Base-by-base conservation (phyloP, 2,329 filamentous ascomycete species). In the Aspergillus ruber region DNA sequence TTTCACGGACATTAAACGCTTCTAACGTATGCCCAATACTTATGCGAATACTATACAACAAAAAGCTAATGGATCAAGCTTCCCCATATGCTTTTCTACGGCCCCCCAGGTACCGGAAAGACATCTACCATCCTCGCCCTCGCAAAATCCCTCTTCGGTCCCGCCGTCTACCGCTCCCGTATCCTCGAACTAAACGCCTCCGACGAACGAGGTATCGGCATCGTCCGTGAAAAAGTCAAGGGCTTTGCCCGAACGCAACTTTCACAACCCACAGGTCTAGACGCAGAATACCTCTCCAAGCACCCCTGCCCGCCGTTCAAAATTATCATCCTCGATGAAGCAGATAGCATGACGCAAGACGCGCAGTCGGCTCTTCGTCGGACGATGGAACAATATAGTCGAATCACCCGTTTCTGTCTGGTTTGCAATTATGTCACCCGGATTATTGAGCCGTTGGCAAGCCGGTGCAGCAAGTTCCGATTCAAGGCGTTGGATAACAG, bases 171-270 rank as follows among this genome's bases (percentile, higher is more conserved):
- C 62, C 90, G 89, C 63, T 83, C 88, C 12, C 86, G 94, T 43
- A 93, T 98, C n/a, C 88, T 98, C 51, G 94, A 98, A 74, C 84
- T 98, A 63, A 99, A 99, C 72, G 94, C 94, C 59, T 98, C 94
- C 33, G 93, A 99, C 72, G 93, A 99, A 74, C 90, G 93, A 56
- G 94, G 94, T 45, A 97, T 99, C 65, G 86, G 83, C 51, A 97
- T 99, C 55, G 91, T 99, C 33, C 86, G 93, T 45, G 89, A 96
- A 63, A 97, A 97, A 70, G 90, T 99, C 67, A 98, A 98, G 70
- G 86, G 95, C 69, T 99, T 99, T 69, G 94, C 94, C 18, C 84
- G 91, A 51, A 91, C 94, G 77, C 91, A 96, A 68, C 81, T 97
- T 52, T 90, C 87, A 25, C 89, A 94, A 56, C 84, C 88, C 2